Base-by-base conservation (phyloP, 345 rosid genomes). In the Abelmoschus esculentus region DNA sequence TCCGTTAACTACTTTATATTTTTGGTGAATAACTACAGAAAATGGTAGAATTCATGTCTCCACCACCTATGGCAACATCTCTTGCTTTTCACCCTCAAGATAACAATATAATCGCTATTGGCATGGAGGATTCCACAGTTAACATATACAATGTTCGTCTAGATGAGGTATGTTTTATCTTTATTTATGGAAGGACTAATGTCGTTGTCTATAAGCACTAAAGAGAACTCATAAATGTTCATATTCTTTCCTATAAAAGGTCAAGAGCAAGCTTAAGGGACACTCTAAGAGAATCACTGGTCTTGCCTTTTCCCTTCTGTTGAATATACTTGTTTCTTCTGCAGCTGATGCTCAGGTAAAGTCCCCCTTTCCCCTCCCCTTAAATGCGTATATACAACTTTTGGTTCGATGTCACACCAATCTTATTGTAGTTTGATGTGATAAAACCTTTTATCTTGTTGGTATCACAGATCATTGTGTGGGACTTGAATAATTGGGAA, bases 11-110 rank as follows among this genome's bases (percentile, higher is more conserved):
- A 66, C 46, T 57, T 66, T 0, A n/a, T 31, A 19, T 14, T 70
- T 74, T n/a, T 36, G 32, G 36, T 70, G 46, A 56, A 57, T 32
- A 54, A 57, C 67, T 63, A 44, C 76, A 84, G 87, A 69, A 81
- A 54, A 74, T 84, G 80, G 67, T 74, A 47, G 70, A 80, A 57
- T 79, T 82, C 77, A 77, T 73, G 79, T 47, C 83, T 46, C 72
- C 84, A 5, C 78, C 83, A 46, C 83, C 88, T 32, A 75, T 78
- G 14, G 83, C 84, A 46, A 82, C 88, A 36, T 78, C 14, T 75
- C 81, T 86, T 70, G 82, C 90, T 44, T 81, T 84, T 73, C 82
- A 81, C 53, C 90, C 86, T 66, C 78, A 50, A 63, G 85, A 86
- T 63, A 83, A 83, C 64, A 86, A 83, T 71, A 60, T 83, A 15